Percentiles rank a stretch among this genome's conserved stretches.
These are phyloP conservation scores for Arachnomyces sp. DNA, from an alignment of 2,329 filamentous ascomycete species.

Conservation along the genomic window DNA sequence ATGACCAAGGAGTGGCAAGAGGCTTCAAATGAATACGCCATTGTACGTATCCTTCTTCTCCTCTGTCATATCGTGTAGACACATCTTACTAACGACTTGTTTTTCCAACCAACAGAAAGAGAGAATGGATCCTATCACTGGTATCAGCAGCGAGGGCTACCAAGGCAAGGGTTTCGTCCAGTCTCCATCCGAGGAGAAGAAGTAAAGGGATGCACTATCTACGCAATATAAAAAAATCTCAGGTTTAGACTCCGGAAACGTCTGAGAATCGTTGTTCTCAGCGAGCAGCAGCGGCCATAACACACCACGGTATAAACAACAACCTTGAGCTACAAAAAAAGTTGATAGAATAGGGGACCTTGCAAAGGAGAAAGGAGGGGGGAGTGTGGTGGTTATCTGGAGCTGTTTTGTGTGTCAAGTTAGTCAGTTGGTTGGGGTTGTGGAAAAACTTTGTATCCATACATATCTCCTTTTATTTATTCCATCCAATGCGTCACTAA, in stretches of 20 bases:
- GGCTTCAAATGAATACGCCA: conserved; percentile 86
- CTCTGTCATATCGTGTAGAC: background rate
- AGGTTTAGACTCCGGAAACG: background rate
- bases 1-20: conserved; percentile 99
- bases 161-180: conserved; percentile 71
- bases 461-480: too few relatives aligned
- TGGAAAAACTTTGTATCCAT: too few relatives aligned
- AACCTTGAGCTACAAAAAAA: background rate
- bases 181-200: conserved; percentile 40
- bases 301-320: too few relatives aligned
- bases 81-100: conserved; percentile 10
- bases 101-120: conserved; percentile 51
- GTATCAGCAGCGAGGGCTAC: conserved; percentile 72
- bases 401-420: conserved; percentile 26
- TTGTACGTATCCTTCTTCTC: conserved; percentile 49
- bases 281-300: background rate
- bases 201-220: conserved; percentile 13
- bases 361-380: background rate
- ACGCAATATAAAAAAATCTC: too few relatives aligned
- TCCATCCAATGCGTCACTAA: too few relatives aligned
- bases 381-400: conserved; percentile 21
- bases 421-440: too few relatives aligned
- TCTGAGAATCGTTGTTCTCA: background rate
- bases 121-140: conserved; percentile 78
- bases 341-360: background rate